phyloP scores from a whole-genome alignment of 306 rosid species.

The Begonia fuchsioides region DNA sequence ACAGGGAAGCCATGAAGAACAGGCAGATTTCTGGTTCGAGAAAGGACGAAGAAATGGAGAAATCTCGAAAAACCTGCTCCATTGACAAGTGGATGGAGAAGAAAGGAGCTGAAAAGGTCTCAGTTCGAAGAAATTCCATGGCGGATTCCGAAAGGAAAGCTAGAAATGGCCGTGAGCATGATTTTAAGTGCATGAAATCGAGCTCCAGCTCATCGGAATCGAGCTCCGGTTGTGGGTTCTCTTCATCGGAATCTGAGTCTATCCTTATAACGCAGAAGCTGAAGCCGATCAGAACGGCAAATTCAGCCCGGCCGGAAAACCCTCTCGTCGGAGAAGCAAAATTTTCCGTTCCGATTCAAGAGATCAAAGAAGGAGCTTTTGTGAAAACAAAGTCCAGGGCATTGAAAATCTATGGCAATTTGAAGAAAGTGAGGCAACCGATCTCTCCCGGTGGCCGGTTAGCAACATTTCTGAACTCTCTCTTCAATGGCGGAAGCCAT shows the following conservation, averaged over 20 bases:
- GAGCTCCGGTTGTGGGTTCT: slow-evolving; percentile 46
- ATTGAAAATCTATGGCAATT: slow-evolving; percentile 64
- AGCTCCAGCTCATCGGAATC: slow-evolving; percentile 58
- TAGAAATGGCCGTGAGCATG: slow-evolving; percentile 16
- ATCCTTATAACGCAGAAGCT: slow-evolving; percentile 19
- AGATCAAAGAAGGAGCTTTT: slow-evolving; percentile 35
- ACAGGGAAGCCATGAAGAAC: slow-evolving; percentile 44
- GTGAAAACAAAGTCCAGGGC: slow-evolving; percentile 75
- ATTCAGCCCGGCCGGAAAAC: neutral
- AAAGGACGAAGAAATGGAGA: slow-evolving; percentile 16
- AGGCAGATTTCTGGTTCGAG: slow-evolving; percentile 27
- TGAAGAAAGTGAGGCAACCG: slow-evolving; percentile 85
- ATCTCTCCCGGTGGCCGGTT: slow-evolving; percentile 79
- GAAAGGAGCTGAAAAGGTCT: slow-evolving; percentile 16
- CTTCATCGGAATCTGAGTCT: slow-evolving; percentile 88
- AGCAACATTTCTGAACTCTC: slow-evolving; percentile 67
- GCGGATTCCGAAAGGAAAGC: slow-evolving; percentile 36
- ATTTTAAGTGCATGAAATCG: slow-evolving; percentile 31
- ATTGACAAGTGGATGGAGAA: slow-evolving; percentile 61
- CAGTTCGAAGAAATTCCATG: slow-evolving; percentile 29
- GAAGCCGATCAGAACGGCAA: neutral
- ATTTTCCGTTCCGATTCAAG: slow-evolving; percentile 15
- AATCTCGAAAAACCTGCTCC: slow-evolving; percentile 30
- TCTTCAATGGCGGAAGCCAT: slow-evolving; percentile 42
- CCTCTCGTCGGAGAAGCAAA: neutral